Evolutionary conservation across 176 grass and related monocot genomes (phyloP), one percentile per base, ranked within the genome.

Genomic region (Coix lacrymajobi): DNA sequence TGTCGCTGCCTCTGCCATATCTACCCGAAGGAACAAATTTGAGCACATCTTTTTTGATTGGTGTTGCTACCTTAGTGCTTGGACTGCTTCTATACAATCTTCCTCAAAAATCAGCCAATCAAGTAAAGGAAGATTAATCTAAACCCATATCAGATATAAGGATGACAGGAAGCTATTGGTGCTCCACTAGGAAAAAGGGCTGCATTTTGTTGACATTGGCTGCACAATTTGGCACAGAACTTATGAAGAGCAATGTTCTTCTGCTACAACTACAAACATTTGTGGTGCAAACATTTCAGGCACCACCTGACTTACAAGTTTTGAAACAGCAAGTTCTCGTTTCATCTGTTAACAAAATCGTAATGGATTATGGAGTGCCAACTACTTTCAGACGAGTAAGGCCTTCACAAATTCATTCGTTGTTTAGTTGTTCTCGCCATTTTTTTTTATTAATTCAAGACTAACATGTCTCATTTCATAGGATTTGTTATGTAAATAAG

Each of bases 61-160:
- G 90, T 76, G 85, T 77, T 76, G 84, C 79, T 31, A 83, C 89
- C 76, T 87, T 98, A 41, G 90, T 94, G 38, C 54, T 94, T 17
- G 95, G 95, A 71, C 84, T 97, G 81, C 73, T 90, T 57, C 56
- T 92, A 16, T 97, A 97, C 84, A 94, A 94, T 62, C 72, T 97
- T 75, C 92, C 95, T 78, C 61, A 83, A 77, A 82, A 82, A 49
- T 58, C 83, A 62, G 72, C 84, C 66, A 66, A 66, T 60, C 77
- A 84, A 64, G 41, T 30, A 14, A 88, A 96, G 66, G 80, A 62
- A 12, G 79, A 87, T 67, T 92, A 83, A 86, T 70, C 62, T 62
- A 78, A 70, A 51, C 32, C 32, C 4, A 24, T 14, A 7, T 63
- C 37, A 17, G 28, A 71, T 56, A 81, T 12, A 69, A 67, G 66